Base-by-base conservation (phyloP, 192 early-diverging fungal species). In the Entrophospora sp. region DNA sequence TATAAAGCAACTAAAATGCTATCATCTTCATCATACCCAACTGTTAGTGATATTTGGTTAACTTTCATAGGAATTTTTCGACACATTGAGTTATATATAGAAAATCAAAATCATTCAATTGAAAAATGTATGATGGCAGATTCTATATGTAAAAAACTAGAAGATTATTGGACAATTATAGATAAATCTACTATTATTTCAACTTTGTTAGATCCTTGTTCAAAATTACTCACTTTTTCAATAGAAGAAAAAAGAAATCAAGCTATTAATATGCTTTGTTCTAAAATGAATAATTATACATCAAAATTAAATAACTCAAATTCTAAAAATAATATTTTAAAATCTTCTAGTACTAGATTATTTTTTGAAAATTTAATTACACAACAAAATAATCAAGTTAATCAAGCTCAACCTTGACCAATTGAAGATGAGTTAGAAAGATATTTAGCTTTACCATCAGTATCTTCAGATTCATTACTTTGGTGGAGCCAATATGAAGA, bases 1-100 rank as follows among this genome's bases (percentile, higher is more conserved):
- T 36, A n/a, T 58, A 22, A 58, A 14, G 56, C 56, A 58, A 58
- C 30, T 24, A 22, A 58, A 58, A 58, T 58, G 5, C 35, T 58
- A 6, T 58, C 56, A 36, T 27, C 5, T 5, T n/a, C 12, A 12
- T 30, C 49, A 3, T 53, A 59, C 37, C 28, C 57, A 40, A 59
- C 57, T n/a, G 37, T 59, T 22, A n/a, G 34, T 8, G 57, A 59
- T 40, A 24, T 59, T 1, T 6, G 34, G 1, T 40, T 59, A 40
- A 59, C 57, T 22, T 37, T 59, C 25, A 24, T 4, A 22, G 37
- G 5, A 3, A 14, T 40, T 40, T 9, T 36, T 27, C 34, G 18
- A 1, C 57, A 59, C 37, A 16, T 59, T 22, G 18, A 38, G 16
- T 8, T 5, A 27, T 59, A 20, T 59, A 40, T 38, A 13, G 4